These are phyloP conservation scores for Andrographis paniculata DNA, from an alignment of 305 asterid genomes.

Conservation along the genomic window DNA sequence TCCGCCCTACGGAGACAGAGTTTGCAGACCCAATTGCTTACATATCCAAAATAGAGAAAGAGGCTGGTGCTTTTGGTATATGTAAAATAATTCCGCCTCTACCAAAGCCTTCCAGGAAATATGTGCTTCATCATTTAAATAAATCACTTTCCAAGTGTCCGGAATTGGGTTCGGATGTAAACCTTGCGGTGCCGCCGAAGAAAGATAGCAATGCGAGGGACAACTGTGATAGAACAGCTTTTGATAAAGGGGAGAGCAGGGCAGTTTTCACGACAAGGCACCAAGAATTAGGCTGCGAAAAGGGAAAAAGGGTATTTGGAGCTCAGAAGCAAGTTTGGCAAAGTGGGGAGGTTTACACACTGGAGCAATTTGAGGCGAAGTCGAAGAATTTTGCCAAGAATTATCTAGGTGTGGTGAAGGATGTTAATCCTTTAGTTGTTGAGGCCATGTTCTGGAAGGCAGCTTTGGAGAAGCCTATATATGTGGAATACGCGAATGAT, in stretches of 20 bases:
- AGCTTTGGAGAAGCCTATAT: slow-evolving; percentile 70
- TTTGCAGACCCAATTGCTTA: slow-evolving; percentile 98
- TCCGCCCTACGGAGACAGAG: slow-evolving; percentile 88
- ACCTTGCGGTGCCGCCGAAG: slow-evolving; percentile 21
- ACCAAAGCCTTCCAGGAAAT: slow-evolving; percentile 82
- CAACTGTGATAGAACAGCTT: slow-evolving; percentile 38
- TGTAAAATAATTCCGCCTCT: slow-evolving; percentile 94
- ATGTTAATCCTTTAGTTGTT: slow-evolving; percentile 56
- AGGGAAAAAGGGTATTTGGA: slow-evolving; percentile 28
- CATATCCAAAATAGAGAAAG: slow-evolving; percentile 89
- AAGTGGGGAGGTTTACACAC: slow-evolving; percentile 87
- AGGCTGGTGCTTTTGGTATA: slow-evolving; percentile 90
- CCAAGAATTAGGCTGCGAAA: no score
- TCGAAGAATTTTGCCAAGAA: slow-evolving; percentile 71
- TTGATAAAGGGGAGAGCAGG: slow-evolving; percentile 42
- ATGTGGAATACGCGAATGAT: slow-evolving; percentile 90
- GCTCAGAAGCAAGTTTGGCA: slow-evolving; percentile 90
- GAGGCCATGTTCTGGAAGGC: slow-evolving; percentile 91
- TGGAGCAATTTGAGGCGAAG: slow-evolving; percentile 90
- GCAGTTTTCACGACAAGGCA: no score
- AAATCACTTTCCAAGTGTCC: slow-evolving; percentile 78
- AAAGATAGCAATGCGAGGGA: slow-evolving; percentile 26
- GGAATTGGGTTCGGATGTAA: slow-evolving; percentile 55
- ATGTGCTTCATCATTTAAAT: slow-evolving; percentile 69
- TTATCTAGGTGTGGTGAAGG: slow-evolving; percentile 62